These are phyloP conservation scores for Ilex paraguariensis DNA, from an alignment of 305 asterid species.

Conservation along the genomic window DNA sequence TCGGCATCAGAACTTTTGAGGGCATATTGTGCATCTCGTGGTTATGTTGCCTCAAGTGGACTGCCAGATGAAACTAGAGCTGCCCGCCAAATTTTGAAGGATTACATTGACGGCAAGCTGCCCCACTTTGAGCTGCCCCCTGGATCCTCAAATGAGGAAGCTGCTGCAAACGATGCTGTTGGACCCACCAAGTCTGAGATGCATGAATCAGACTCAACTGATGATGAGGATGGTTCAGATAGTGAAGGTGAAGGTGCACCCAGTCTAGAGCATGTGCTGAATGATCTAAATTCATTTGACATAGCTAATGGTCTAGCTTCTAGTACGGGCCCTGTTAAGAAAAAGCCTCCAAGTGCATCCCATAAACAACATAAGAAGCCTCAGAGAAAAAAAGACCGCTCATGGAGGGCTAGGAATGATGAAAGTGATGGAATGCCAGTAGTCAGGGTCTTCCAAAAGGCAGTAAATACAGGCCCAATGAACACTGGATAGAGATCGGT, in stretches of 20 bases:
- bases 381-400: constrained; percentile 74
- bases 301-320: constrained; percentile 58
- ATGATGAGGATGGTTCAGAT: constrained; percentile 22
- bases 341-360: constrained; percentile 41
- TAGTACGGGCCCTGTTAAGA: constrained; percentile 20
- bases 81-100: constrained; percentile 81
- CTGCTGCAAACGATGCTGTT: constrained; percentile 17
- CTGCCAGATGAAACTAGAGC: constrained; percentile 94
- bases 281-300: constrained; percentile 70
- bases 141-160: constrained; percentile 25
- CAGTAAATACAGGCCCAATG: constrained; percentile 48
- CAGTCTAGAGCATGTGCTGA: constrained; percentile 50
- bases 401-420: constrained; percentile 63
- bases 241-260: constrained; percentile 31
- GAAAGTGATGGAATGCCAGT: constrained; percentile 88
- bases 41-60: constrained; percentile 89
- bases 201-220: constrained; percentile 40
- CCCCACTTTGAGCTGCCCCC: constrained; percentile 85
- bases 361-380: constrained; percentile 89
- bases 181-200: constrained; percentile 24
- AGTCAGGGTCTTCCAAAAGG: constrained; percentile 68
- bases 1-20: constrained; percentile 66
- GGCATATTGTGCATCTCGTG: constrained; percentile 87
- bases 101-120: constrained; percentile 88
- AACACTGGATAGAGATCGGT: constrained; percentile 14